Base-by-base conservation (phyloP, 169 alveolate genomes). In the Nephromyces sp. region DNA sequence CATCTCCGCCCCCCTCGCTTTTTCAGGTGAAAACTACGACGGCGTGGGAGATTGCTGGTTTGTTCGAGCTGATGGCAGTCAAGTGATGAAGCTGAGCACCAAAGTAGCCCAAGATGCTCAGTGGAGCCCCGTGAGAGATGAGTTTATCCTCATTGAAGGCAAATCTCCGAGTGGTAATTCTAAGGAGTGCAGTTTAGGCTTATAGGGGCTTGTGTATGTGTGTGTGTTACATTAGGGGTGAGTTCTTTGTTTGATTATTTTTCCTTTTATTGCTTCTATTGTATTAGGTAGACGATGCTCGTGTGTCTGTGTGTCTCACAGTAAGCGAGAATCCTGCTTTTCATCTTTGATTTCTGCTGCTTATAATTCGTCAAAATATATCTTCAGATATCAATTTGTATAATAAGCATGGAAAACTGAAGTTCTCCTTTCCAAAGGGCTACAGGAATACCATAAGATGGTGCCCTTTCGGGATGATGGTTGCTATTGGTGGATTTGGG, bases 61-160 rank as follows among this genome's bases (percentile, higher is more conserved):
- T 2, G 67, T 74, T 57, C 68, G 57, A 30, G 63, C 66, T 3
- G 80, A 69, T 28, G 15, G 30, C 29, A 43, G 80, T 53, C 68
- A 66, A 72, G 81, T 75, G 52, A 29, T 51, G 28, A 71, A 71
- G 43, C 66, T 75, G 30, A 75, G 75, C 75, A 66, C 68, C 76
- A 78, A 66, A 68, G 73, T 70, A 65, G 88, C 43, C 71, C 88
- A 43, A 76, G 88, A 82, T 34, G 88, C 78, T 2, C 69, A 70
- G 61, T 82, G 88, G 88, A 75, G 84, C 34, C 88, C 88, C 27
- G 79, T 79, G 1, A 35, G 81, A 24, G 80, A 82, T 52, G 88
- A 82, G 43, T 78, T 82, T 65, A 74, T 82, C 32, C 83, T 82
- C 3, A 78, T 81, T 6, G 83, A 82, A 75, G 88, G 88, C 33